Evolutionary conservation across 2,329 filamentous ascomycete genomes (phyloP).

Genomic region (Colletotrichum sansevieriae): DNA sequence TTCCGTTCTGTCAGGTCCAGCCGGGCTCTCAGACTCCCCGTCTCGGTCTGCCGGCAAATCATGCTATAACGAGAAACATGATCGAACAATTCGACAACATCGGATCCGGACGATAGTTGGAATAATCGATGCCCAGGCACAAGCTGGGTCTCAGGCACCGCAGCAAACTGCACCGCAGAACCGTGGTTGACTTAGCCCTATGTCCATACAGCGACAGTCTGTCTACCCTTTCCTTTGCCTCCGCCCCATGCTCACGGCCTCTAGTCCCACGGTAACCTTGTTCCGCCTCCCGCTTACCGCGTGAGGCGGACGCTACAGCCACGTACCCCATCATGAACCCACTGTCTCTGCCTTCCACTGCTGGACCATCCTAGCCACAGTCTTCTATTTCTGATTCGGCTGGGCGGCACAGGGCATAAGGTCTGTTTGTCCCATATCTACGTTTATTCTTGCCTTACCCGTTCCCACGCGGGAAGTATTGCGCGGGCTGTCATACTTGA

Average conservation of each 20-base stretch:
- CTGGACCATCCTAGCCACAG: conserved; percentile 40
- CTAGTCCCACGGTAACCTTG: conserved; percentile 28
- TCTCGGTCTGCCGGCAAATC: conserved; percentile 38
- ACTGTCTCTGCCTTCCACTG: conserved; percentile 38
- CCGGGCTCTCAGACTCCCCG: conserved; percentile 40
- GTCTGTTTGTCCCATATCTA: conserved; percentile 33
- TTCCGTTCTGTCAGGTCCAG: conserved; percentile 31
- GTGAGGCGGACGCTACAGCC: conserved; percentile 42
- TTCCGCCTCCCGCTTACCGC: conserved; percentile 38
- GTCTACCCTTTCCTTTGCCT: conserved; percentile 3
- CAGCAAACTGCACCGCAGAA: conserved; percentile 20
- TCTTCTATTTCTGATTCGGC: conserved; percentile 40
- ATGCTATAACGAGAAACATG: conserved; percentile 35
- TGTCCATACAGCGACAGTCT: background rate
- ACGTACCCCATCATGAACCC: conserved; percentile 43
- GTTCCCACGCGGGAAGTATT: conserved; percentile 31
- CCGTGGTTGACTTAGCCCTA: conserved; percentile 29
- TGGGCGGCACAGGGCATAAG: conserved; percentile 12
- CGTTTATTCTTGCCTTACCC: conserved; percentile 44
- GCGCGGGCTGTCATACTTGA: conserved; percentile 43
- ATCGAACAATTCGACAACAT: conserved; percentile 25
- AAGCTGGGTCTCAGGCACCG: conserved; percentile 35
- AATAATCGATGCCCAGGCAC: conserved; percentile 35
- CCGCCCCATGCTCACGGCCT: conserved; percentile 21
- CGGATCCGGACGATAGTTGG: conserved; percentile 16